These are phyloP conservation scores for Sphaerostilbella broomeana DNA, from an alignment of 2,329 filamentous ascomycete species.

Conservation along the genomic window DNA sequence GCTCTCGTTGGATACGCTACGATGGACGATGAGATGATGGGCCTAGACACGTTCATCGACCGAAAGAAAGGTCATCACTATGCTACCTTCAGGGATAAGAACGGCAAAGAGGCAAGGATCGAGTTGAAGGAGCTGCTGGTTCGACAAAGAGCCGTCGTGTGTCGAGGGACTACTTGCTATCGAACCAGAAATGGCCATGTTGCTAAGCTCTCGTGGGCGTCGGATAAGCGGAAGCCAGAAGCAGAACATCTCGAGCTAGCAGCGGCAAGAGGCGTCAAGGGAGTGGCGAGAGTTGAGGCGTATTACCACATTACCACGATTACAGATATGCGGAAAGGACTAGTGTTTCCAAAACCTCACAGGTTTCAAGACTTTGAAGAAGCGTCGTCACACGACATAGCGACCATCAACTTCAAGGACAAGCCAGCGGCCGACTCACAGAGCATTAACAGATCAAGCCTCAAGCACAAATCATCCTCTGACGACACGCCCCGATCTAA, in stretches of 20 bases:
- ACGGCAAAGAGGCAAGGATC: too few species aligned
- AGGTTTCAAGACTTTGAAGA: too few species aligned
- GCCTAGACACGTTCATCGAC: conserved; percentile 12
- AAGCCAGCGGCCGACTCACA: too few species aligned
- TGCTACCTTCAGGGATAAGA: conserved; percentile 14
- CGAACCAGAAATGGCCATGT: conserved; percentile 7
- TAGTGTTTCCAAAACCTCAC: too few species aligned
- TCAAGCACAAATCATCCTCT: too few species aligned
- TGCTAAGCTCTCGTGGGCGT: conserved; percentile 16
- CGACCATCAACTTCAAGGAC: too few species aligned
- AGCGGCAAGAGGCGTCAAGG: conserved; percentile 13
- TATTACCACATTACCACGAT: too few species aligned
- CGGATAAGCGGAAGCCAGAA: conserved; percentile 11
- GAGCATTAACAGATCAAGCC: too few species aligned
- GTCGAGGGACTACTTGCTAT: conserved; percentile 16
- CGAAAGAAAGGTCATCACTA: not conserved
- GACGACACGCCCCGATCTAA: too few species aligned
- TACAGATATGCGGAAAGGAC: too few species aligned
- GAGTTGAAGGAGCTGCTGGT: too few species aligned
- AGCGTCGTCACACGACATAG: too few species aligned
- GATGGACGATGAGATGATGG: conserved; percentile 16
- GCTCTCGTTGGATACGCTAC: conserved; percentile 17
- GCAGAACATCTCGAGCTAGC: conserved; percentile 14
- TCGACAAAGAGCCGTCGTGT: conserved; percentile 15
- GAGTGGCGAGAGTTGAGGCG: conserved; percentile 15